These are phyloP conservation scores for Podospora tetraspora DNA, from an alignment of 495 filamentous ascomycete species.

Conservation along the genomic window DNA sequence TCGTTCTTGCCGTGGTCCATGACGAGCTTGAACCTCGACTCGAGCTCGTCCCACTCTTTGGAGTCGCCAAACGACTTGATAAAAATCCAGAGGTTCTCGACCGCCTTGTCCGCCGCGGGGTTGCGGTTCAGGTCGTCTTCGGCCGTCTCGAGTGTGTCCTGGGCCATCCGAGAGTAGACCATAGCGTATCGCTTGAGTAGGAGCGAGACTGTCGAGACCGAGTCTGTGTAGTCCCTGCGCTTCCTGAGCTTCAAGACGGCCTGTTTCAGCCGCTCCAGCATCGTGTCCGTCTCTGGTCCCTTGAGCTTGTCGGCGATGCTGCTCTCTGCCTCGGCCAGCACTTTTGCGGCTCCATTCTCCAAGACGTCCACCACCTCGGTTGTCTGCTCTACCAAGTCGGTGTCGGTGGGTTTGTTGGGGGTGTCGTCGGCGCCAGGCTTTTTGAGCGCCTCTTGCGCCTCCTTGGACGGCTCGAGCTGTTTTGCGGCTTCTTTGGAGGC, in stretches of 20 bases:
- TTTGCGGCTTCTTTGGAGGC: slow-evolving; percentile 68
- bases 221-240: slow-evolving; percentile 76
- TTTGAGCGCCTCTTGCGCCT: slow-evolving; percentile 53
- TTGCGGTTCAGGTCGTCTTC: slow-evolving; percentile 69
- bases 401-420: slow-evolving; percentile 43
- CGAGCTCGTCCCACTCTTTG: slow-evolving; percentile 68
- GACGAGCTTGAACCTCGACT: slow-evolving; percentile 60
- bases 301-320: slow-evolving; percentile 65
- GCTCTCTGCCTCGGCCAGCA: slow-evolving; percentile 57
- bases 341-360: slow-evolving; percentile 56
- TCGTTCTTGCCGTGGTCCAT: slow-evolving; percentile 70
- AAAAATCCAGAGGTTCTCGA: slow-evolving; percentile 71
- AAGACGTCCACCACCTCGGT: slow-evolving; percentile 59
- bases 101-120: slow-evolving; percentile 65
- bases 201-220: slow-evolving; percentile 68
- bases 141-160: slow-evolving; percentile 55
- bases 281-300: slow-evolving; percentile 63
- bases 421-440: slow-evolving; percentile 52
- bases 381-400: slow-evolving; percentile 59
- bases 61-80: slow-evolving; percentile 71
- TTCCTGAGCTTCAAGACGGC: slow-evolving; percentile 69
- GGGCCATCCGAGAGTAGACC: slow-evolving; percentile 66
- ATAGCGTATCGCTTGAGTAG: slow-evolving; percentile 74
- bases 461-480: slow-evolving; percentile 59
- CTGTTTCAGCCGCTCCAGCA: slow-evolving; percentile 69